Base-by-base conservation (phyloP, 2,329 filamentous ascomycete species). In the Ascochyta clinopodiicola region DNA sequence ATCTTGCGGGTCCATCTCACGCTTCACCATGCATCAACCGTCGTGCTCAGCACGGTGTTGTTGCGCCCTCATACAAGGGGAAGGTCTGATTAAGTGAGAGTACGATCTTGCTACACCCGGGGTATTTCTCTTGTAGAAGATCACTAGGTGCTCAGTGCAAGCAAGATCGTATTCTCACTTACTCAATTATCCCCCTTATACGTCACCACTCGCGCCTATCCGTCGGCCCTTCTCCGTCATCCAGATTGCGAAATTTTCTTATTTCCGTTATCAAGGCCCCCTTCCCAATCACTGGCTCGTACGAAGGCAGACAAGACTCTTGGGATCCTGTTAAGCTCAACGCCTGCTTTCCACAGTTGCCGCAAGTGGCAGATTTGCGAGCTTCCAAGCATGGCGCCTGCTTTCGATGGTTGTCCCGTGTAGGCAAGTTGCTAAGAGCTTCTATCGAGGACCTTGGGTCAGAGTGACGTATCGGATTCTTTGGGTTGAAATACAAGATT, bases 321-420 rank as follows among this genome's bases (percentile, higher is more conserved):
- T 31, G 13, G 29, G 12, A 13, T 13, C 29, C 56, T 21, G 37
- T 29, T 44, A 62, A 61, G 57, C 47, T 51, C 36, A 48, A 38
- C 43, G 31, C 57, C 57, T 57, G 40, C 27, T 46, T 47, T 51
- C 51, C 1, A 55, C 45, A 49, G 19, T 32, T 45, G 35, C 49
- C 44, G 32, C n/a, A 45, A 27, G 38, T 15, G 38, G 48, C 4
- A 17, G 31, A 12, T n/a, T 17, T 17, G 29, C 29, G 17, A 6
- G 8, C 19, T 39, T 22, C 37, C 37, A 25, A 39, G 37, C 13
- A 24, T 10, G 19, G 10, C 37, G 22, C 53, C 53, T 56, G 35
- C 22, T 56, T 56, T 56, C 52, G 4, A 56, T 40, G 40, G 44
- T 37, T 36, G 29, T 8, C 13, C 29, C 9, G 8, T 31, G 7